Evolutionary conservation across 208 protist species (phyloP), one percentile per base, ranked within the genome.

Genomic region (Wallacemonas rigidus): DNA sequence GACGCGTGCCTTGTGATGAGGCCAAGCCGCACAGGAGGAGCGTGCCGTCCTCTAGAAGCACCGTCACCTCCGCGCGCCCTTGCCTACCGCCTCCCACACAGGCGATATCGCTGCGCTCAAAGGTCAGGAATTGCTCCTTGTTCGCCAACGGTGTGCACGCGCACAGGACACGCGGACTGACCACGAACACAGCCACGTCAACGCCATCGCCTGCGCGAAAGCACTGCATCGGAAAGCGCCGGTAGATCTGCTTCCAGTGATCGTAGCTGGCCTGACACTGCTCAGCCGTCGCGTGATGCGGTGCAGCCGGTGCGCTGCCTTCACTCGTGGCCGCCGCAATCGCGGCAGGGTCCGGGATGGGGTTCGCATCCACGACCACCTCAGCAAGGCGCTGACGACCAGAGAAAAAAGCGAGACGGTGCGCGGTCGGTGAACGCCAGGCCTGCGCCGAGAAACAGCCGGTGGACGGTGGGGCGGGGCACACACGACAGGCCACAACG

Each of bases 361-460:
- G 69, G 5, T 67, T 69, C 7, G 56, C 56, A 40, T 54, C 62
- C 2, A 93, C 62, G 39, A 76, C 50, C 67, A 83, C 79, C 65
- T 89, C 80, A 0, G 83, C 67, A 3, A 93, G 61, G 0, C 82
- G 69, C 39, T 82, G 77, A 41, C 88, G 83, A 11, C 85, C 87
- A 7, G 69, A 71, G 35, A 89, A 89, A 62, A 88, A 87, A 26
- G 88, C 71, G 61, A 90, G 67, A 45, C 74, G 77, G 58, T 85
- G 79, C 35, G 76, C 58, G 39, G 55, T 44, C 6, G 74, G 62
- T 47, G 74, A 67, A n/a, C 53, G 9, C 69, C 69, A 60, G 71
- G 74, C 68, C 50, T 53, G 41, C 12, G 64, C 47, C 2, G 41
- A 39, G 38, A 55, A 51, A 17, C 64, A 64, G 3, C 64, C 69